These are phyloP conservation scores for Sequoiadendron giganteum DNA, from an alignment of 75 land plant genomes.

Conservation along the genomic window DNA sequence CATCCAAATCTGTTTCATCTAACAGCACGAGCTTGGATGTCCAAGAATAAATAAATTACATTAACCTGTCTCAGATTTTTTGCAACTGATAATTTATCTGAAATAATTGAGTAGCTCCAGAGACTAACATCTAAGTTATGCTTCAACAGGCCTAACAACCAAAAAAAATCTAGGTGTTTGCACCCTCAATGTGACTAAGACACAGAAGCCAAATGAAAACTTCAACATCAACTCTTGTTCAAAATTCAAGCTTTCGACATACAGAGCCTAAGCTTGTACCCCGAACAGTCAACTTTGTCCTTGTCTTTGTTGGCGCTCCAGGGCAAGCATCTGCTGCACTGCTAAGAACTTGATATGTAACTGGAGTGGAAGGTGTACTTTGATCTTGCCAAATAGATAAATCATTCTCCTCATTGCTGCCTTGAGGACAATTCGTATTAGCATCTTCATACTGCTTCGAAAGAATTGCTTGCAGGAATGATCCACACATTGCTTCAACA, in stretches of 20 bases:
- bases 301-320: constrained; percentile 5
- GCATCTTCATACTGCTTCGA: constrained; percentile 10
- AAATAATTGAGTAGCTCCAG: not conserved
- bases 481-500: constrained; percentile 10
- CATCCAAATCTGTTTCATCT: not conserved
- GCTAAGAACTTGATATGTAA: not conserved
- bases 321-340: not conserved
- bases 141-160: not conserved
- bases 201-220: not conserved
- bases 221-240: not conserved
- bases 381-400: not conserved
- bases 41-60: not conserved
- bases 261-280: constrained; percentile 8
- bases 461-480: constrained; percentile 8
- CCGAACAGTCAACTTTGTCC: not conserved
- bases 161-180: not conserved
- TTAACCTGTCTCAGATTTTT: not conserved
- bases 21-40: not conserved
- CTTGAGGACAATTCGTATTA: not conserved
- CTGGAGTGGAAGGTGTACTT: not conserved
- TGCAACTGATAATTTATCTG: not conserved
- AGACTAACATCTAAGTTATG: constrained; percentile 5
- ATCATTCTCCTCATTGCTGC: not conserved
- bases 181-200: not conserved
- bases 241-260: constrained; percentile 11